A percentile compares a stretch with the other conserved stretches of the same genome.
Conservation (phyloP, 108 stramenopile species). For the Nitzschia palea region DNA sequence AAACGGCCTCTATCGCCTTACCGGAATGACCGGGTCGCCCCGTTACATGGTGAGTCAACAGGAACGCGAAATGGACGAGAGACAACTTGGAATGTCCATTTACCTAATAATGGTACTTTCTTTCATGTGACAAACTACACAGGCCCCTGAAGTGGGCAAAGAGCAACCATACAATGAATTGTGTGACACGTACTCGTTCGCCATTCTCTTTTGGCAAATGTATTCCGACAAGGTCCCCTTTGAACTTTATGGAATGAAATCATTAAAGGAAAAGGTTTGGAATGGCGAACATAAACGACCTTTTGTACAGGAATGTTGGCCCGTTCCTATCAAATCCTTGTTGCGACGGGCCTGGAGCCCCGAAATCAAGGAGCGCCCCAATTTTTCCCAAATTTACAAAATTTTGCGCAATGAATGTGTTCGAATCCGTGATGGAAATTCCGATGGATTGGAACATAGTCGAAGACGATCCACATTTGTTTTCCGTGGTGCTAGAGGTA, state of each 20-base stretch:
- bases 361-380: slow-evolving; percentile 10
- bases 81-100: too few relatives aligned
- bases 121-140: too few relatives aligned
- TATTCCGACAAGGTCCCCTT: slow-evolving; percentile 49
- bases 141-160: slow-evolving; percentile 44
- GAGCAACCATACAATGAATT: slow-evolving; percentile 61
- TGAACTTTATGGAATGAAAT: slow-evolving; percentile 31
- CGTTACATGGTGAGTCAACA: slow-evolving; percentile 7
- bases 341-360: slow-evolving; percentile 22
- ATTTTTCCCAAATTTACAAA: slow-evolving; percentile 16
- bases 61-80: too few relatives aligned
- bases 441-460: slow-evolving; percentile 26
- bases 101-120: too few relatives aligned
- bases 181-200: slow-evolving; percentile 78
- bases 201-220: slow-evolving; percentile 70
- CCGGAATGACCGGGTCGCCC: slow-evolving; percentile 2
- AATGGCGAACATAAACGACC: slow-evolving; percentile 37
- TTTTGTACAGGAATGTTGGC: slow-evolving; percentile 21
- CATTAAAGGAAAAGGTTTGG: slow-evolving; percentile 26
- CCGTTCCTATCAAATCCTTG: slow-evolving; percentile 17
- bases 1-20: background rate
- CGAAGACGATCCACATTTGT: slow-evolving; percentile 40
- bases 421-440: slow-evolving; percentile 24
- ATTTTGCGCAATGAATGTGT: slow-evolving; percentile 22
- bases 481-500: slow-evolving; percentile 8